Base-by-base conservation (phyloP, 495 filamentous ascomycete genomes). In the Hypomontagnella submonticulosa region DNA sequence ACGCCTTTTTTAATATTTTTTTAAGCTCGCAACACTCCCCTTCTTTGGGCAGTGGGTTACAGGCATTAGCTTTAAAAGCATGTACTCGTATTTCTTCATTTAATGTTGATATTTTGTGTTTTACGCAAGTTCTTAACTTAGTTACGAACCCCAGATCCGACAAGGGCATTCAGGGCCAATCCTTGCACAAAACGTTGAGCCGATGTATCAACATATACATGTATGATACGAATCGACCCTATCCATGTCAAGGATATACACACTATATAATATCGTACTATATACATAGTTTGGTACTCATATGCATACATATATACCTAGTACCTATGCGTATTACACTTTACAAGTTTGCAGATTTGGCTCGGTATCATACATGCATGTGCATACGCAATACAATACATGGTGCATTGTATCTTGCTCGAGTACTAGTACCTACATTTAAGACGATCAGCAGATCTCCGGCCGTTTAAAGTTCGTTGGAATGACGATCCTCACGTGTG, bases 141-240 rank as follows among this genome's bases (percentile, higher is more conserved):
- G 12, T 50, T 63, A 44, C 51, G 27, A 54, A 57, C 61, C 61
- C 61, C 61, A 57, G 61, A 63, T 63, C 61, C 61, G 61, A 57
- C 38, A 42, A 57, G 52, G 51, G 60, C 27, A 27, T 27, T 30
- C 32, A 38, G 32, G 42, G 27, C 13, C 15, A 0, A 10, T 40
- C 34, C 32, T 20, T 43, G 44, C 15, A 23, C 37, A 16, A 40
- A 27, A 37, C 57, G 44, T 48, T 40, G 23, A 23, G 11, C 4
- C 15, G 9, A 46, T 36, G 54, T 48, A 57, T n/a, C n/a, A n/a
- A n/a, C 33, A 15, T 41, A 16, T 27, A 30, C 10, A 49, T 13
- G n/a, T 27, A 10, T 48, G 44, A 34, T 10, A 4, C 32, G 32
- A 4, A 4, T 34, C 32, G 32, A 10, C 36, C 23, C 23, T 27